phyloP scores from a whole-genome alignment of 768 basidiomycete species.

The Boletus rubropictus region DNA sequence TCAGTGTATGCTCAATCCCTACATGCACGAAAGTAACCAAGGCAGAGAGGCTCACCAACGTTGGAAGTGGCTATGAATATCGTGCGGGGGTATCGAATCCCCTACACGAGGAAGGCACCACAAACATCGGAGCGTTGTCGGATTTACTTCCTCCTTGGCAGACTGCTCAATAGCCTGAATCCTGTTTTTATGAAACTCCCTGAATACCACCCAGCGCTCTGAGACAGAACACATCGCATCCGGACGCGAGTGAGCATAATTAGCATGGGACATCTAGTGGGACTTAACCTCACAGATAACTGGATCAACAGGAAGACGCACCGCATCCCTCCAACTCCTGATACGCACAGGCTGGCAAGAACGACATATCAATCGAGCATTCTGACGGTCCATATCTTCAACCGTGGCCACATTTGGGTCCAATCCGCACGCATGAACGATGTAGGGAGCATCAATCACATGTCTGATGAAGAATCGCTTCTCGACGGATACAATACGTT shows the following conservation, averaged over 20 bases:
- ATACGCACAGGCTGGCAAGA: background rate
- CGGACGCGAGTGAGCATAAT: background rate
- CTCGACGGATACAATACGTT: background rate
- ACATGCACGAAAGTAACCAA: too few species aligned
- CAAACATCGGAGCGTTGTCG: too few species aligned
- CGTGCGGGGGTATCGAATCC: too few species aligned
- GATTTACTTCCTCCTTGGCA: background rate
- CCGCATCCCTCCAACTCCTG: slow-evolving; percentile 1
- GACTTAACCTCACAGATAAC: background rate
- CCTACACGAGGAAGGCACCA: too few species aligned
- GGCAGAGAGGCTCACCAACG: too few species aligned
- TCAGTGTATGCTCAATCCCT: too few species aligned
- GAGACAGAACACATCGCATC: background rate
- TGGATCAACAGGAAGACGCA: background rate
- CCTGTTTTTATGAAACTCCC: background rate
- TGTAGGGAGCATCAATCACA: background rate
- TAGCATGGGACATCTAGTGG: background rate
- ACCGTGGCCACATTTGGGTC: background rate
- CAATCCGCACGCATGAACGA: slow-evolving; percentile 1
- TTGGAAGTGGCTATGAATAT: too few species aligned
- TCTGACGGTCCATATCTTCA: slow-evolving; percentile 1
- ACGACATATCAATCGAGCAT: background rate
- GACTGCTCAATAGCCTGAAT: background rate
- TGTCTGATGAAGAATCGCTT: background rate
- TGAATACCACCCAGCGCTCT: background rate